Evolutionary conservation across 768 basidiomycete genomes (phyloP).

Genomic region (Leccinum variicolor): DNA sequence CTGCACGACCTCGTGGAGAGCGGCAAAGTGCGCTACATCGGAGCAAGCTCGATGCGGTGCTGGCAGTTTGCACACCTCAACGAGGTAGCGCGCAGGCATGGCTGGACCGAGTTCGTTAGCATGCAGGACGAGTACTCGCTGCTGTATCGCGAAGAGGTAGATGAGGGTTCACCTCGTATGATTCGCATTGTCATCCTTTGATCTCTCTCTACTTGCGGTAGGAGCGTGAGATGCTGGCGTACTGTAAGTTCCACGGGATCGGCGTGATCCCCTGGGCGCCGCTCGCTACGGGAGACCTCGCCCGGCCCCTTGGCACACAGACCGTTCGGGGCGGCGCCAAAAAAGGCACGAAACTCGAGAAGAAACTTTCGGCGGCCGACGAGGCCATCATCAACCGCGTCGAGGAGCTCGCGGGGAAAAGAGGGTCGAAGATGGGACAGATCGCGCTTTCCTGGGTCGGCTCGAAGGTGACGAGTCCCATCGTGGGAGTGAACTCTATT

Average conservation of each 20-base stretch:
- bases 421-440: conserved; percentile 41
- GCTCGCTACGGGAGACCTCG: no score
- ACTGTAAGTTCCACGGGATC: no score
- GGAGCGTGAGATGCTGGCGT: conserved; percentile 32
- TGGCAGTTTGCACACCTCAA: conserved; percentile 45
- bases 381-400: conserved; percentile 38
- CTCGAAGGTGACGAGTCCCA: conserved; percentile 41
- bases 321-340: no score
- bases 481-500: conserved; percentile 39
- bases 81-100: conserved; percentile 40
- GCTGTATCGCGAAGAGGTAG: conserved; percentile 47
- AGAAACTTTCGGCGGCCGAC: no score
- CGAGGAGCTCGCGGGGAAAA: conserved; percentile 40
- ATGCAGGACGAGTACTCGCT: conserved; percentile 54
- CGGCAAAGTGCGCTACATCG: conserved; percentile 50
- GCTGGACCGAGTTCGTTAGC: conserved; percentile 53
- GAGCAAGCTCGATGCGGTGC: conserved; percentile 42
- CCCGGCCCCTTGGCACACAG: no score
- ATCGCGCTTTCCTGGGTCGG: conserved; percentile 44
- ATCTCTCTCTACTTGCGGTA: conserved; percentile 7
- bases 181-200: background rate
- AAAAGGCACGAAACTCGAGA: no score
- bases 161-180: no score
- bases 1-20: conserved; percentile 48
- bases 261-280: no score